A percentile compares a stretch with the other conserved stretches of the same genome.
phyloP scores from a whole-genome alignment of 2,329 filamentous ascomycete genomes.

The Alternaria rosae region DNA sequence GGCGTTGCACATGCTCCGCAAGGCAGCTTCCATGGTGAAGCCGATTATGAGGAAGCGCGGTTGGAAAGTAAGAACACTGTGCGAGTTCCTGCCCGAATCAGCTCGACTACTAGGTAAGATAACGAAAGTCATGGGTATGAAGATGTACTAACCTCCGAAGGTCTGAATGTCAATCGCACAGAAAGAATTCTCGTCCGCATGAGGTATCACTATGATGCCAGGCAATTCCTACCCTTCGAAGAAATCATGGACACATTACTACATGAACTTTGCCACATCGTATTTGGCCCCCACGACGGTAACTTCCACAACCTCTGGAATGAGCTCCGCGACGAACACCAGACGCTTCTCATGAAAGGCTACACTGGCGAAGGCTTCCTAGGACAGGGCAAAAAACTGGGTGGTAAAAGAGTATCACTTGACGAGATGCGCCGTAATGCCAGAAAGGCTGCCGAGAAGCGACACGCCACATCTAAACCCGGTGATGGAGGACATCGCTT shows the following conservation, averaged over 20 bases:
- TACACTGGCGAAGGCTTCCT: constrained; percentile 93
- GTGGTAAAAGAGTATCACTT: constrained; percentile 63
- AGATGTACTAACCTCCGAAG: constrained; percentile 41
- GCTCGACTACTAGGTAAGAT: constrained; percentile 72
- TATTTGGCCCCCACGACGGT: constrained; percentile 81
- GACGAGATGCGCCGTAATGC: constrained; percentile 79
- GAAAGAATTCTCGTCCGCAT: constrained; percentile 83
- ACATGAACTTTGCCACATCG: constrained; percentile 89
- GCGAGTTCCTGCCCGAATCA: constrained; percentile 84
- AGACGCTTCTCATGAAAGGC: constrained; percentile 77
- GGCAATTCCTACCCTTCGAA: constrained; percentile 81
- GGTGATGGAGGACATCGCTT: constrained; percentile 78
- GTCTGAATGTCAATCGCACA: constrained; percentile 79
- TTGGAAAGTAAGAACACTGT: constrained; percentile 80
- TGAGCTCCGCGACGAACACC: constrained; percentile 84
- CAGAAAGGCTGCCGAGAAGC: constrained; percentile 75
- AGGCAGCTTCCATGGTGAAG: constrained; percentile 87
- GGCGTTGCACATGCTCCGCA: constrained; percentile 70
- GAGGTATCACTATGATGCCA: constrained; percentile 75
- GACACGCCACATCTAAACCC: constrained; percentile 63
- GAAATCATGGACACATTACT: constrained; percentile 88
- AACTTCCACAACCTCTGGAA: constrained; percentile 89
- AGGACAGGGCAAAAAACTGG: constrained; percentile 75
- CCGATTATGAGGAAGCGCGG: constrained; percentile 89
- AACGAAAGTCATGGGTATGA: not conserved